Evolutionary conservation across 495 filamentous ascomycete genomes (phyloP), one percentile per base, ranked within the genome.

Genomic region (Pyrenula massariospora): DNA sequence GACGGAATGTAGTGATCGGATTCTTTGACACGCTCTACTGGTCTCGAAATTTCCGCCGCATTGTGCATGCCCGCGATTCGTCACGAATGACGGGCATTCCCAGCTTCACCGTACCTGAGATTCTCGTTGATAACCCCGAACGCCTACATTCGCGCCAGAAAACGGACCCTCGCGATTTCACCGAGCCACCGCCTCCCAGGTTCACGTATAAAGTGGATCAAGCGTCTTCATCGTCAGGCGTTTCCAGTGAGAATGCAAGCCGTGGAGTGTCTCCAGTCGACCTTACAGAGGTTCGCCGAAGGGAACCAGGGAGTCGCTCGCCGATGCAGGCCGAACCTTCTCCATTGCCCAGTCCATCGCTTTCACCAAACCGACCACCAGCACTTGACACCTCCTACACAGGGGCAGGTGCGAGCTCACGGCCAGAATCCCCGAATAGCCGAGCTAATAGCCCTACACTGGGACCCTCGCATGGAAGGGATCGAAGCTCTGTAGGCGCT

Each of bases 21-120:
- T 99, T 99, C 77, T 96, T 99, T 72, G 87, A 96, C 64, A 97
- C 91, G 22, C 74, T 97, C 68, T 92, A 89, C 73, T 96, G 89
- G 83, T 80, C 82, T 54, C 87, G 91, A 24, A 73, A 79, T 58
- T 96, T 96, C 77, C 83, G 88, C 62, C 85, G 78, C 20, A 76
- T 77, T 58, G 72, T 85, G 62, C 84, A 88, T 25, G 73, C 70
- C 55, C 88, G 87, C 66, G 76, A 78, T 55, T 81, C 80, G 19
- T 83, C 81, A 31, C 87, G 87, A 54, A 86, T 94, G 80, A 84
- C 84, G 25, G 80, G 74, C 12, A 71, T 92, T 54, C 88, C 91
- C 10, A 84, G 89, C 55, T 85, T 97, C 62, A 82, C 80, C 24
- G 88, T 96, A 24, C 93, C 93, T 1, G 89, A 95, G 61, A 96